Base-by-base conservation (phyloP, 2,329 filamentous ascomycete genomes). In the Talaromyces sp. region DNA sequence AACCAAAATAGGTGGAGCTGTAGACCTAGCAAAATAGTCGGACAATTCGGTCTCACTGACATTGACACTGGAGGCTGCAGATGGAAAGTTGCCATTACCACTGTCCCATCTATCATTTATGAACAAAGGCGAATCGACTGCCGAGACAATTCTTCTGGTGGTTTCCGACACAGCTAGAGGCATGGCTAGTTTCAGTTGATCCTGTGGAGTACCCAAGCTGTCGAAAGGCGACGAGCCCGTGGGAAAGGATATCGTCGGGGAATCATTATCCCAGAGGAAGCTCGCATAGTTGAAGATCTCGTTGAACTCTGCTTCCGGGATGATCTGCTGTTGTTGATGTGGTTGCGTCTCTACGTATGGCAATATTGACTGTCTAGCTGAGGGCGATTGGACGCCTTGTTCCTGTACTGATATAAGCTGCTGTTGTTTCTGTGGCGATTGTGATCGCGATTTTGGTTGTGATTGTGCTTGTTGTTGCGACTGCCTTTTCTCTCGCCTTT, bases 1-100 rank as follows among this genome's bases (percentile, higher is more conserved):
- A 19, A 81, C 80, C 3, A 86, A 77, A 33, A 64, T 64, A 10
- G 63, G 63, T 5, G 63, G 63, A 13, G 58, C 63, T 9, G 49
- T 64, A 33, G 61, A 63, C 17, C 45, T 35, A 22, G 63, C 56
- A 17, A 64, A 64, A 25, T 45, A 64, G 22, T 64, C 45, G 25
- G 45, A 50, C 52, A 64, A 19, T 7, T 64, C 54, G 17, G 57
- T 33, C 31, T 60, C 63, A 25, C 25, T 64, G 45, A 54, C 25
- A 10, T 56, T 45, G 10, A 52, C 47, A 25, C 43, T 31, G 15
- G 49, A 61, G 3, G 10, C 22, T 3, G 33, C 57, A 43, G 63
- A 31, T 35, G 27, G n/a, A 25, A 54, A 25, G 31, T 25, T 41
- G 8, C 27, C 57, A 33, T 50, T 49, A n/a, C 35, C 63, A 35